A percentile compares a stretch with the other conserved stretches of the same genome.
Evolutionary conservation across 805 yeast species (phyloP).

Genomic region (Candida ascalaphidarum): DNA sequence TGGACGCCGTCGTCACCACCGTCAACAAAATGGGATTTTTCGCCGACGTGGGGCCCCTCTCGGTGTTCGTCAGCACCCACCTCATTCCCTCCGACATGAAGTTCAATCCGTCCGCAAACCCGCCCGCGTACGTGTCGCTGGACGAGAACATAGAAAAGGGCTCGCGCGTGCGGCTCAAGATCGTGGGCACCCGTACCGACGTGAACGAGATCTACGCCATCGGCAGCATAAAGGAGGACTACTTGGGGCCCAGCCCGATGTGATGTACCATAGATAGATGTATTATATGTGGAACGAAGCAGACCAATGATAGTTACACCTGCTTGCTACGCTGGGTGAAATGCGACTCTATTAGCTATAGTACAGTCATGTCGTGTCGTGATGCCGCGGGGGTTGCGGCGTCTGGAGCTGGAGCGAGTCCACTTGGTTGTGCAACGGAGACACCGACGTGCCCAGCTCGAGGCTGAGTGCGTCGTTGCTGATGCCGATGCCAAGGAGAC

Average conservation of each 20-base stretch:
- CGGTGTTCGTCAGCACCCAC: conserved; percentile 91
- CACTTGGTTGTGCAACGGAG: no score
- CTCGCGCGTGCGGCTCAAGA: conserved; percentile 85
- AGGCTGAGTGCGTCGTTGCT: no score
- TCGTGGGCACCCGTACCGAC: conserved; percentile 95
- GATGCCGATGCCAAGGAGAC: no score
- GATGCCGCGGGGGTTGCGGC: no score
- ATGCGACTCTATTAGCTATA: no score
- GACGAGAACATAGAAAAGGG: conserved; percentile 95
- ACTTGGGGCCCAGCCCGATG: conserved; percentile 70
- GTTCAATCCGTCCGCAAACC: conserved; percentile 91
- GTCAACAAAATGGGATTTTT: conserved; percentile 94
- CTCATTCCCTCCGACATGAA: conserved; percentile 90
- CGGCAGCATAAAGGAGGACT: conserved; percentile 97
- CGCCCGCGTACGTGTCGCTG: conserved; percentile 95
- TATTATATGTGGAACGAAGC: background rate
- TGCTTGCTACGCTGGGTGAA: no score
- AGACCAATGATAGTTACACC: no score
- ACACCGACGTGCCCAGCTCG: no score
- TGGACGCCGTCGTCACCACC: conserved; percentile 90
- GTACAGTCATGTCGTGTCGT: no score
- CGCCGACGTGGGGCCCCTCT: conserved; percentile 95
- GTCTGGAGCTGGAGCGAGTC: no score
- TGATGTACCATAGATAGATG: conserved; percentile 4
- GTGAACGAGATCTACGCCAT: conserved; percentile 96